phyloP scores from a whole-genome alignment of 148 eudicot species.

The Rhododendron mucronatum region DNA sequence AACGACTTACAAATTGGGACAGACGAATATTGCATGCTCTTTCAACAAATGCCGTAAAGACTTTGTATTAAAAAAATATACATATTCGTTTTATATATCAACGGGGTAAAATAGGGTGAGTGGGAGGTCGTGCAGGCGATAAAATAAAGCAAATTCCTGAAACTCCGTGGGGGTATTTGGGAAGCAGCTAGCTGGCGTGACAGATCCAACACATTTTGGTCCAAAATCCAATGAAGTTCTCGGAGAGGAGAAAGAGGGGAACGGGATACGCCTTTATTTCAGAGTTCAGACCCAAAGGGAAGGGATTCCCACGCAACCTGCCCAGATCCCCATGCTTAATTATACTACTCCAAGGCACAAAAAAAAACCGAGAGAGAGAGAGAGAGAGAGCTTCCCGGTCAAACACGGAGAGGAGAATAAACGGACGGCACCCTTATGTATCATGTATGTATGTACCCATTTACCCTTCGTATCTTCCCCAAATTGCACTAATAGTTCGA shows the following conservation, averaged over 20 bases:
- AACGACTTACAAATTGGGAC: no score
- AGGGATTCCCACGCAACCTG: conserved; percentile 29
- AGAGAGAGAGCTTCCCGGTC: conserved; percentile 8
- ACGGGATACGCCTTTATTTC: conserved; percentile 12
- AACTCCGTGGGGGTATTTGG: conserved; percentile 19
- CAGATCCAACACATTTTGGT: conserved; percentile 18
- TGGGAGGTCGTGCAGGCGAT: neutral
- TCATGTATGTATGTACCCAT: neutral
- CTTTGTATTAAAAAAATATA: neutral
- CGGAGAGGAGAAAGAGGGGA: neutral
- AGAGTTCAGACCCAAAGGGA: conserved; percentile 25
- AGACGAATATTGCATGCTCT: neutral
- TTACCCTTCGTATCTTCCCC: neutral
- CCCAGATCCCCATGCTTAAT: neutral
- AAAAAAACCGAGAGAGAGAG: no score
- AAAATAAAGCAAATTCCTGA: conserved; percentile 22
- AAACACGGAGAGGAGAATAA: conserved; percentile 28
- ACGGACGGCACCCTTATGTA: neutral
- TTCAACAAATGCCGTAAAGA: neutral
- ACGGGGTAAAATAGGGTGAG: neutral
- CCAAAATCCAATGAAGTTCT: conserved; percentile 20
- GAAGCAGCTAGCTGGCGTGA: conserved; percentile 1
- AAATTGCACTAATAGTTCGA: neutral
- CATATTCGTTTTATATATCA: neutral
- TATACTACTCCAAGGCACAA: no score